A percentile compares a stretch with the other conserved stretches of the same genome.
Conservation (phyloP, 768 basidiomycete genomes). For the Tylopilus subfusipes region DNA sequence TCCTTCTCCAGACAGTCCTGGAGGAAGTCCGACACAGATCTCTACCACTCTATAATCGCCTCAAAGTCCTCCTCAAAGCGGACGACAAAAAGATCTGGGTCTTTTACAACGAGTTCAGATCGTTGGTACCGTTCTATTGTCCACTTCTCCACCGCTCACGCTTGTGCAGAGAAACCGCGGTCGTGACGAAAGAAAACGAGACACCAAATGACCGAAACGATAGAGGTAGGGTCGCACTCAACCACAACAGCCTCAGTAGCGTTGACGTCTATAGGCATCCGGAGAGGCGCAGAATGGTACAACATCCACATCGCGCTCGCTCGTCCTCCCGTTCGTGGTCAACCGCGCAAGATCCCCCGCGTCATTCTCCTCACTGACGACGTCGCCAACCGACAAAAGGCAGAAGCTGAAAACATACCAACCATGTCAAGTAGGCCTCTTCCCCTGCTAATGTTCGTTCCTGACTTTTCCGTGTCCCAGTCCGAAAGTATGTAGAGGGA, state of each 20-base stretch:
- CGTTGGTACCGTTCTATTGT: constrained; percentile 44
- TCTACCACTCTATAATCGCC: constrained; percentile 86
- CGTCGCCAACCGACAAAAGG: constrained; percentile 74
- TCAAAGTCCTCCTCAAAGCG: constrained; percentile 77
- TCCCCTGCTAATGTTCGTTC: not conserved
- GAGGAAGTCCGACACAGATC: constrained; percentile 96
- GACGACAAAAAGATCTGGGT: constrained; percentile 86
- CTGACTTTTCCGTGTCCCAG: constrained; percentile 33
- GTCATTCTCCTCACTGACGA: constrained; percentile 90
- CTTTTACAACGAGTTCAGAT: constrained; percentile 84
- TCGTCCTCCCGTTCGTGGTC: constrained; percentile 50
- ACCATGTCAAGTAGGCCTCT: constrained; percentile 54
- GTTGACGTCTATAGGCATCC: constrained; percentile 62
- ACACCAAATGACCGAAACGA: constrained; percentile 94
- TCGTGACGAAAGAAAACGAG: constrained; percentile 73
- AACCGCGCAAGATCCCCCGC: constrained; percentile 45
- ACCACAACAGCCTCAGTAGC: not conserved
- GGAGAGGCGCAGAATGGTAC: constrained; percentile 88
- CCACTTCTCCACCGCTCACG: not conserved
- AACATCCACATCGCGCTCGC: constrained; percentile 60
- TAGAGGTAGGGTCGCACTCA: constrained; percentile 50
- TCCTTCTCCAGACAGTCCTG: constrained; percentile 91
- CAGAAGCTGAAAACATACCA: constrained; percentile 58
- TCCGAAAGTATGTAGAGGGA: constrained; percentile 77
- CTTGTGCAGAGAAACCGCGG: constrained; percentile 68